Percentiles rank a stretch among this genome's conserved stretches.
phyloP scores from a whole-genome alignment of 1,139 yeast genomes.

The Sugiyamaella xylanicola region DNA sequence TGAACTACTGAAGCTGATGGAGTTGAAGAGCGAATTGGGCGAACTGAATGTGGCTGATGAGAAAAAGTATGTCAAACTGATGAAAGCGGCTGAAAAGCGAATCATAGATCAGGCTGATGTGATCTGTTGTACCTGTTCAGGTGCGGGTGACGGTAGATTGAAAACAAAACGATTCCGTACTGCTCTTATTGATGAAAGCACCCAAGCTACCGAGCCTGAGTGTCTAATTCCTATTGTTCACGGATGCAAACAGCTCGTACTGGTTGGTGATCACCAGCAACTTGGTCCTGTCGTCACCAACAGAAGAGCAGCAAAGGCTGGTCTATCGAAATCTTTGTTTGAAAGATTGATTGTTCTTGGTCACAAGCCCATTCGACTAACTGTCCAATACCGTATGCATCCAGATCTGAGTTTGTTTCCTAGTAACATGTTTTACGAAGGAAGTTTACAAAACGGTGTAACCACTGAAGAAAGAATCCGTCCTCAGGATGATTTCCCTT shows the following conservation, averaged over 20 bases:
- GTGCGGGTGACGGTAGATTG: slow-evolving; percentile 79
- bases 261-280: slow-evolving; percentile 96
- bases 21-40: slow-evolving; percentile 65
- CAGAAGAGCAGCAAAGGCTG: slow-evolving; percentile 80
- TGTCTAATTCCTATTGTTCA: slow-evolving; percentile 83
- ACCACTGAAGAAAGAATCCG: slow-evolving; percentile 69
- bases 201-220: slow-evolving; percentile 94
- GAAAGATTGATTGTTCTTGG: slow-evolving; percentile 86
- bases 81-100: slow-evolving; percentile 52
- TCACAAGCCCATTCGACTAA: slow-evolving; percentile 80
- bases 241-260: slow-evolving; percentile 84
- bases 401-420: slow-evolving; percentile 87
- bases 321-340: slow-evolving; percentile 79
- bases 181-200: slow-evolving; percentile 87
- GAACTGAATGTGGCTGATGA: slow-evolving; percentile 65
- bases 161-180: slow-evolving; percentile 61
- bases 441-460: slow-evolving; percentile 88
- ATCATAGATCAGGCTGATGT: slow-evolving; percentile 69
- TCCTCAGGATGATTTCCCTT: slow-evolving; percentile 66
- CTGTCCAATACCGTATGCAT: slow-evolving; percentile 95
- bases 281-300: slow-evolving; percentile 88
- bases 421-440: slow-evolving; percentile 91
- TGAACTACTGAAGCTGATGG: slow-evolving; percentile 59
- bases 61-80: slow-evolving; percentile 47
- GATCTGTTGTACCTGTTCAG: slow-evolving; percentile 89